phyloP scores from a whole-genome alignment of 805 yeast species.

The Isabelozyma pseudorhagii region DNA sequence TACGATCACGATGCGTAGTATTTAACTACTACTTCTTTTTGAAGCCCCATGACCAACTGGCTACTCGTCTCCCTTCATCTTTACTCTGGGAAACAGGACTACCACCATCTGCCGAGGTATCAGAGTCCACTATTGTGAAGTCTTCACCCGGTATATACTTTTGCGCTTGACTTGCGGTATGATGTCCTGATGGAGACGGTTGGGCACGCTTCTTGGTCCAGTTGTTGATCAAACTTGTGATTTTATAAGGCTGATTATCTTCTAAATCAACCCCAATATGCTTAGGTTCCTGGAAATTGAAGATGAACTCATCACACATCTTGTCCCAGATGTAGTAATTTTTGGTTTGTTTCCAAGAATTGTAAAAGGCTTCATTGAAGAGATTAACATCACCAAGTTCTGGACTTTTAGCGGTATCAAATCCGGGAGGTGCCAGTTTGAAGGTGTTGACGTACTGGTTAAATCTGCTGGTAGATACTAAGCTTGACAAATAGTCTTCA shows the following conservation, averaged over 20 bases:
- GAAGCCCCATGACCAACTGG: neutral
- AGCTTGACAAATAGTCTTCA: slow-evolving; percentile 82
- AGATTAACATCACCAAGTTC: slow-evolving; percentile 25
- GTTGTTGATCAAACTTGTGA: slow-evolving; percentile 19
- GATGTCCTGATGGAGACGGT: neutral
- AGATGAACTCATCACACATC: slow-evolving; percentile 42
- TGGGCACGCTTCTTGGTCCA: neutral
- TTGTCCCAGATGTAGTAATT: slow-evolving; percentile 40
- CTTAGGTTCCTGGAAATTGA: slow-evolving; percentile 40
- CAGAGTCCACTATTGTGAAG: neutral
- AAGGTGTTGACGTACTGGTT: slow-evolving; percentile 49
- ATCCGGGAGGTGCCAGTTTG: slow-evolving; percentile 41
- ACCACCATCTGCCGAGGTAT: neutral
- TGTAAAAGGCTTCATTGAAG: slow-evolving; percentile 32
- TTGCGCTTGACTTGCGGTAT: neutral
- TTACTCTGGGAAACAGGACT: neutral
- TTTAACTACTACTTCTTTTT: neutral
- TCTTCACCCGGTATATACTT: neutral
- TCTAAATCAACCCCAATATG: slow-evolving; percentile 30
- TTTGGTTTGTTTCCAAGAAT: slow-evolving; percentile 29
- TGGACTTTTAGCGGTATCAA: slow-evolving; percentile 15
- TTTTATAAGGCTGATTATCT: slow-evolving; percentile 13
- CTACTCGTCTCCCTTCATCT: neutral
- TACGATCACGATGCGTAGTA: no score
- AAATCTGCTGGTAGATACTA: slow-evolving; percentile 71